Evolutionary conservation across 208 protist species (phyloP), one percentile per base, ranked within the genome.

Genomic region (Tritrichomonas foetus): DNA sequence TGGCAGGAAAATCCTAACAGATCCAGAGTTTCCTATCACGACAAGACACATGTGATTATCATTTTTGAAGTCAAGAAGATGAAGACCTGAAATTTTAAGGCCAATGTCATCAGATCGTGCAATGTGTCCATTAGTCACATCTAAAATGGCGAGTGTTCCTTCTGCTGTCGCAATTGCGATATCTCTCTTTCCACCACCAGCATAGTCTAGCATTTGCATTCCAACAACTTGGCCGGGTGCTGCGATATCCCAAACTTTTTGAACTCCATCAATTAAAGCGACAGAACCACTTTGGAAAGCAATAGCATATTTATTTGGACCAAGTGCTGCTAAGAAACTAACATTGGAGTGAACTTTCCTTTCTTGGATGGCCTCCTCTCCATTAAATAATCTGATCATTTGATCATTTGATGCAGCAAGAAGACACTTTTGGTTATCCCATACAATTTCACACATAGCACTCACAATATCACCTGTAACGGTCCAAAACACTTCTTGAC

Each of bases 401-500:
- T 47, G 47, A 39, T 89, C 78, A 36, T 89, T 89, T 33, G 78
- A 89, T 57, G 78, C 41, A 61, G 78, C 41, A 57, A 89, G 78
- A n/a, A 89, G 30, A 57, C 41, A 89, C 33, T 53, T 9, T 16
- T 57, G 16, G 25, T 47, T 47, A 61, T 27, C 47, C 13, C 44
- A 53, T 36, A 44, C 78, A 36, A 61, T 39, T 33, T 53, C 47
- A 39, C 78, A 89, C 78, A 89, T 89, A 39, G 78, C 41, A 39
- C n/a, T 53, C 5, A 89, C 78, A 20, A 89, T 57, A 89, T 89
- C 78, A 57, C 78, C 78, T 39, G 47, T 89, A 61, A 89, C 78
- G 53, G 78, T 89, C 78, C 78, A 89, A 89, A 89, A 89, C 20
- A 36, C 30, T 89, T 89, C 78, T 89, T 89, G 47, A 33, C 78